phyloP scores from a whole-genome alignment of 192 early-diverging fungal genomes.

The Backusella sp. region DNA sequence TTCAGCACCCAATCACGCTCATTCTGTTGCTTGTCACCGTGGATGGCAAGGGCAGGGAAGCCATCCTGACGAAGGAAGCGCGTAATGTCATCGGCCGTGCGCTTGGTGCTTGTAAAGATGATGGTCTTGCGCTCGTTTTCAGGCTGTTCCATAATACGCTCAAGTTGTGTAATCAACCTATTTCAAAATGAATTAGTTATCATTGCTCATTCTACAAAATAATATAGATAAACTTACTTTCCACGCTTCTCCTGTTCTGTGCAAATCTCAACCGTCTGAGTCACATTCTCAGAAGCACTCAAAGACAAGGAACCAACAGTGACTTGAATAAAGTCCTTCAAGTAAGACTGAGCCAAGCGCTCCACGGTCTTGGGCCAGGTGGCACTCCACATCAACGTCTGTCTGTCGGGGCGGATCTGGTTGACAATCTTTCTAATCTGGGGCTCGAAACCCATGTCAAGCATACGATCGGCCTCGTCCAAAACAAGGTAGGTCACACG shows the following conservation, averaged over 20 bases:
- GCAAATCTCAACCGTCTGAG: slow-evolving; percentile 90
- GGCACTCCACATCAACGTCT: slow-evolving; percentile 99
- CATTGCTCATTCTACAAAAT: not conserved
- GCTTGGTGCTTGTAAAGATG: slow-evolving; percentile 95
- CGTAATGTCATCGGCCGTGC: slow-evolving; percentile 89
- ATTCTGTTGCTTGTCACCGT: slow-evolving; percentile 94
- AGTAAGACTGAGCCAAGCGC: slow-evolving; percentile 85
- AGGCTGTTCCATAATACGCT: slow-evolving; percentile 77
- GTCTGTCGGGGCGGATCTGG: slow-evolving; percentile 95
- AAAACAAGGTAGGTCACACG: slow-evolving; percentile 97
- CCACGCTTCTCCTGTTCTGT: slow-evolving; percentile 82
- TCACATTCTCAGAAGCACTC: slow-evolving; percentile 90
- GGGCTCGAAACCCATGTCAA: slow-evolving; percentile 99
- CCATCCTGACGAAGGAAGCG: slow-evolving; percentile 84
- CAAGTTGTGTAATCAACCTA: slow-evolving; percentile 74
- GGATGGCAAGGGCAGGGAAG: slow-evolving; percentile 91
- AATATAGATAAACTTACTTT: slow-evolving; percentile 45
- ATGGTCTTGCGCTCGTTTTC: slow-evolving; percentile 82
- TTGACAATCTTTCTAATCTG: slow-evolving; percentile 98
- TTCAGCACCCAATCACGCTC: slow-evolving; percentile 96
- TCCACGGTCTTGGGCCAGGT: slow-evolving; percentile 99
- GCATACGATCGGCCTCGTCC: slow-evolving; percentile 99
- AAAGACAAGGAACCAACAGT: slow-evolving; percentile 94
- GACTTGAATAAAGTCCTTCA: slow-evolving; percentile 94
- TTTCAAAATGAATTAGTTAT: slow-evolving; percentile 3